Base-by-base conservation (phyloP, 2,329 filamentous ascomycete species). In the Stachybotrys echinatus region DNA sequence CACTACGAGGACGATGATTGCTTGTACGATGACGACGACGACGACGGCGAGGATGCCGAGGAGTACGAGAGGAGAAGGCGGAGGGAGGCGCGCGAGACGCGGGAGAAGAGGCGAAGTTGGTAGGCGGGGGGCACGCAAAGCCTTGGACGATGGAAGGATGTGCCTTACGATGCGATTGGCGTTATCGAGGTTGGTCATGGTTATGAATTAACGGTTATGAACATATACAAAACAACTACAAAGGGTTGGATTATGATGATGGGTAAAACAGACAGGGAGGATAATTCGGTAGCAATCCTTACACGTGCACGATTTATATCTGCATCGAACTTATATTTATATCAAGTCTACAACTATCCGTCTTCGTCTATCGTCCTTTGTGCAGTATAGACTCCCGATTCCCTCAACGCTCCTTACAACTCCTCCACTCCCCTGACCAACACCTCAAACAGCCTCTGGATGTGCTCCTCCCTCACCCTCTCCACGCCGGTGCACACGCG, bases 401-500 rank as follows among this genome's bases (percentile, higher is more conserved):
- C n/a, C n/a, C n/a, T n/a, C n/a, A n/a, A n/a, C n/a, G n/a, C n/a
- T n/a, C n/a, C n/a, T n/a, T n/a, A n/a, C n/a, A n/a, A n/a, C n/a
- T n/a, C 71, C 61, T 77, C 76, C 0, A 85, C 80, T 17, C 75
- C 75, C 54, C 76, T 69, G 2, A 91, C 82, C 37, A 96, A 65
- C 49, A 89, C 79, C 14, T 88, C 81, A 73, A 95, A 95, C 1
- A 91, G 83, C 53, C 76, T 76, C 53, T 82, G 74, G 4, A 96
- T 70, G 65, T 89, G 87, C 68, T 89, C 85, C 65, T 92, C 84
- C 0, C 85, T 82, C 39, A 81, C 73, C 21, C 80, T 73, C 58
- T 87, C 88, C n/a, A 63, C 66, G 1, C 81, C 85, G 50, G 88
- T 90, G 20, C 92, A 86, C 37, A 96, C 82, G 0, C 92, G 77